Conservation (phyloP, 345 rosid genomes). For the Lepidium didymum region DNA sequence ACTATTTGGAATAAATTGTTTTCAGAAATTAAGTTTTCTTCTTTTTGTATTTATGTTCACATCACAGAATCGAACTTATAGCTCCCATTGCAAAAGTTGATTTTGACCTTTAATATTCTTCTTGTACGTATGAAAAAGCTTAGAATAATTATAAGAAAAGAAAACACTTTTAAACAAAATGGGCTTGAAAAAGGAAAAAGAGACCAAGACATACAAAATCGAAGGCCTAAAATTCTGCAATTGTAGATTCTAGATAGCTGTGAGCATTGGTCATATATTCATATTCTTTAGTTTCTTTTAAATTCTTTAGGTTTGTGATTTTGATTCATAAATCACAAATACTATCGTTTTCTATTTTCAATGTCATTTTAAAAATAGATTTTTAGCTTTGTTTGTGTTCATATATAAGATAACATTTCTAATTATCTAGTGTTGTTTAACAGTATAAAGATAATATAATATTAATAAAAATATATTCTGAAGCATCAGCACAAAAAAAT, state of each 20-base stretch:
- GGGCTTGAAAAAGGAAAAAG: constrained; percentile 21
- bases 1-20: neutral
- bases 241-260: constrained; percentile 21
- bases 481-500: no score
- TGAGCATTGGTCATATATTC: neutral
- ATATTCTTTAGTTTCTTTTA: neutral
- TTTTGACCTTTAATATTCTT: constrained; percentile 20
- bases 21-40: neutral
- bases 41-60: constrained; percentile 22
- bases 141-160: neutral
- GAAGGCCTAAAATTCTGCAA: constrained; percentile 28
- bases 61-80: constrained; percentile 1
- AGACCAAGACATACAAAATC: constrained; percentile 13
- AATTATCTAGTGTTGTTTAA: no score
- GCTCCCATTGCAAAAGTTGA: constrained; percentile 21
- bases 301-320: neutral
- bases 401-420: no score
- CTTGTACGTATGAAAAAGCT: constrained; percentile 6
- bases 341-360: neutral
- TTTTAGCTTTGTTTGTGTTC: no score
- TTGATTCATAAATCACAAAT: neutral
- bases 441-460: no score
- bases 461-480: no score
- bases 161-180: neutral
- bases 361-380: neutral